Percentiles rank a stretch among this genome's conserved stretches.
phyloP scores from a whole-genome alignment of 306 rosid genomes.

The Ammopiptanthus mongolicus region DNA sequence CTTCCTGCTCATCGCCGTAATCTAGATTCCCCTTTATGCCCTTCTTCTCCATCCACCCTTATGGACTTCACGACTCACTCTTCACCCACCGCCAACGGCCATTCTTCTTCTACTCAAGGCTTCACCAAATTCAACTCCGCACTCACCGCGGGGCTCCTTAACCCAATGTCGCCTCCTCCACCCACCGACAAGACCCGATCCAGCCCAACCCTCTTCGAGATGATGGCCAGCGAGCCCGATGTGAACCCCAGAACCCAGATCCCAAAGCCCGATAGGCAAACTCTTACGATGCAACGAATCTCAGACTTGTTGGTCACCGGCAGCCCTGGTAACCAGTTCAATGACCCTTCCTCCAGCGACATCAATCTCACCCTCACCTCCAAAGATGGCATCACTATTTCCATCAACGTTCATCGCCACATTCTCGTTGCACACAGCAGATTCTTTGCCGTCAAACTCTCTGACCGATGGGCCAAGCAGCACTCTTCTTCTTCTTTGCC shows the following conservation, averaged over 20 bases:
- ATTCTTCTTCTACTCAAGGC: constrained; percentile 50
- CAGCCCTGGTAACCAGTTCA: constrained; percentile 86
- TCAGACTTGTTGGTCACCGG: constrained; percentile 54
- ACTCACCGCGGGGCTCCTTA: constrained; percentile 82
- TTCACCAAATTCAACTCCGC: constrained; percentile 77
- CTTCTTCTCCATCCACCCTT: constrained; percentile 31
- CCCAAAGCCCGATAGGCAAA: constrained; percentile 44
- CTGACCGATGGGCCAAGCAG: constrained; percentile 80
- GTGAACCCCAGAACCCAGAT: constrained; percentile 56
- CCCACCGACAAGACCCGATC: constrained; percentile 35
- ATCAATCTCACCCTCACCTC: constrained; percentile 74
- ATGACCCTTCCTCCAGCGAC: constrained; percentile 63
- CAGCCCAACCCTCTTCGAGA: constrained; percentile 83
- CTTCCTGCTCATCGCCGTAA: too few relatives aligned
- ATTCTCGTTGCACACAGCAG: constrained; percentile 79
- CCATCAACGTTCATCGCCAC: constrained; percentile 76
- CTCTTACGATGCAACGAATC: constrained; percentile 68
- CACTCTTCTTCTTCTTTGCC: constrained; percentile 53
- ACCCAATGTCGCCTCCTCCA: constrained; percentile 85
- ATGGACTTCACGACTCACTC: constrained; percentile 57
- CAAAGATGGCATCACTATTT: constrained; percentile 61
- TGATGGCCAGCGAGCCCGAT: constrained; percentile 94
- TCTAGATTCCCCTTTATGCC: constrained; percentile 11
- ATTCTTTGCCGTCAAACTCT: constrained; percentile 73
- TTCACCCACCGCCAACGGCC: constrained; percentile 31